Evolutionary conservation across 495 filamentous ascomycete genomes (phyloP).

Genomic region (Penicillium verhagenii): DNA sequence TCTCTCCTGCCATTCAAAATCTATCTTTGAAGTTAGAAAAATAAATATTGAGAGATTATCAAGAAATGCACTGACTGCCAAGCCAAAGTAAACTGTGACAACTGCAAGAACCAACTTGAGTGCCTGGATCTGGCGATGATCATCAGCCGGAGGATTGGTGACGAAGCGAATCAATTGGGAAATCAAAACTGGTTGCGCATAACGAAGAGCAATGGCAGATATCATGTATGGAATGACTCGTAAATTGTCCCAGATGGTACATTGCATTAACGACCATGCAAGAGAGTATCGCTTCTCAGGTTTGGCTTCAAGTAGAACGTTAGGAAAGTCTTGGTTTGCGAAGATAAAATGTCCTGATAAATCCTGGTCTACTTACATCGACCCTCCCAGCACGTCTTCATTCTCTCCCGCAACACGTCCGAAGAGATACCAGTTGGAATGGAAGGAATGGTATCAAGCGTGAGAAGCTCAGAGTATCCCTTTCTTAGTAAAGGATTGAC

Average conservation of each 20-base stretch:
- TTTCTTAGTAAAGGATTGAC: background rate
- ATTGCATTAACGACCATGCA: background rate
- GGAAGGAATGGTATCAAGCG: too few relatives aligned
- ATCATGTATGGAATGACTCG: background rate
- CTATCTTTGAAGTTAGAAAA: background rate
- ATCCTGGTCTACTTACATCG: too few relatives aligned
- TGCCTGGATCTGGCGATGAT: background rate
- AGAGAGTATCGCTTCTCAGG: background rate
- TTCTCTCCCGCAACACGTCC: too few relatives aligned
- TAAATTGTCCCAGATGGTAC: background rate
- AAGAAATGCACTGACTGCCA: background rate
- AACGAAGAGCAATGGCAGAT: background rate
- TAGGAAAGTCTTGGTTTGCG: too few relatives aligned
- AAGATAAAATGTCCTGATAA: too few relatives aligned
- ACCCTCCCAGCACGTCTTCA: too few relatives aligned
- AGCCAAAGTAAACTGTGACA: background rate
- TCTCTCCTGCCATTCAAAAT: background rate
- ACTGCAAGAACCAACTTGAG: background rate
- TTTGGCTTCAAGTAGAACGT: too few relatives aligned
- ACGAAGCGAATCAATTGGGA: background rate
- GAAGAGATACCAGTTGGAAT: too few relatives aligned
- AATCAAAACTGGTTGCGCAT: background rate
- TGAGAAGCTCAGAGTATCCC: background rate
- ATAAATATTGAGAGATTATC: background rate
- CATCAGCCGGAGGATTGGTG: background rate